Evolutionary conservation across 2,329 filamentous ascomycete genomes (phyloP), one percentile per base, ranked within the genome.

Genomic region (Diaporthe caulivora): DNA sequence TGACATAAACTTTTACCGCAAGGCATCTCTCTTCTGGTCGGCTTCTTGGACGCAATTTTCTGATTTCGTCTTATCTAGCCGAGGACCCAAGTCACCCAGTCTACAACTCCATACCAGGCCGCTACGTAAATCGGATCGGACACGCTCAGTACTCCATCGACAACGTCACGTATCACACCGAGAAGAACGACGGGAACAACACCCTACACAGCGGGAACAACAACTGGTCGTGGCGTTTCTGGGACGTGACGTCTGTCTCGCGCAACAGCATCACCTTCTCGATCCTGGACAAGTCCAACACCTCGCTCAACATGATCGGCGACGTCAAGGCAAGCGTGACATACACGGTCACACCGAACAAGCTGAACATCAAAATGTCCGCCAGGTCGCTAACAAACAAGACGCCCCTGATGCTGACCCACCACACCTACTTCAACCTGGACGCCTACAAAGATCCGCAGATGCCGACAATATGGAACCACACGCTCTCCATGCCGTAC

Each of bases 401-500:
- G 77, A 85, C 85, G 6, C 85, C 91, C 1, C 87, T 92, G 79
- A 91, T 92, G 88, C 84, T 92, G 54, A 91, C 88, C 42, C 90
- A 91, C 55, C 91, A 92, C 81, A 90, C 89, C 64, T 93, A 92
- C 85, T 92, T 91, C 88, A 92, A 92, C 81, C 85, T 93, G 31
- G 91, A 92, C 77, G 91, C 88, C 18, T 92, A 89, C 82, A 87
- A 86, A 76, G 88, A 92, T 79, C 87, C 89, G 1, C 82, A 85
- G 40, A 88, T 88, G 4, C 80, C 86, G 49, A 85, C 86, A 53
- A 85, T 91, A 74, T 87, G 90, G 80, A 90, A 92, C 81, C 88
- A 92, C 82, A 91, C 87, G 9, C 84, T 92, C n/a, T 82, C 90
- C 80, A 83, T 92, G 77, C 91, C 91, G 24, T 92, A 90, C 83